These are phyloP conservation scores for Fusarium sp. DNA, from an alignment of 2,329 filamentous ascomycete genomes.

Conservation along the genomic window DNA sequence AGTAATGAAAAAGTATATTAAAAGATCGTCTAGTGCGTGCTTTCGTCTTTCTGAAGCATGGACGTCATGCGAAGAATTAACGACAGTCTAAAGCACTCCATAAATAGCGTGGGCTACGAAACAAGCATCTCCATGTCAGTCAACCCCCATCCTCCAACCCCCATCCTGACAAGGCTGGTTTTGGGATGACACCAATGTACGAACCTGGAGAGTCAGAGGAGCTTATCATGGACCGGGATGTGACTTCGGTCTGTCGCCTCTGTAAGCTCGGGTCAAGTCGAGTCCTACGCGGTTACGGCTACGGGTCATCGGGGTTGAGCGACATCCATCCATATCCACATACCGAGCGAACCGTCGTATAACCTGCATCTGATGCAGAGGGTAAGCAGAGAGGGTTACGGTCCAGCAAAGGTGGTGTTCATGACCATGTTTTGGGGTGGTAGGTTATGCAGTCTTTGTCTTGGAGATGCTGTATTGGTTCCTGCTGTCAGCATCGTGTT, in stretches of 20 bases:
- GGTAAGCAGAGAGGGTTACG: neutral
- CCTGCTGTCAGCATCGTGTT: neutral
- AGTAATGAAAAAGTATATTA: neutral
- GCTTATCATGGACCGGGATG: neutral
- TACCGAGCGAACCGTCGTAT: neutral
- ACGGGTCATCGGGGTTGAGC: neutral
- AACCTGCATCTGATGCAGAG: conserved; percentile 2
- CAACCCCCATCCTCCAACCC: neutral
- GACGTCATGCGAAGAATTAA: conserved; percentile 14
- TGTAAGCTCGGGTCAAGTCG: neutral
- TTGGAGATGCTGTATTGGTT: neutral
- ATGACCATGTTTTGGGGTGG: neutral
- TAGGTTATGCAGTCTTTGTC: neutral
- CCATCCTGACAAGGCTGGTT: neutral
- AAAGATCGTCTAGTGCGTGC: neutral
- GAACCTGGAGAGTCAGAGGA: neutral
- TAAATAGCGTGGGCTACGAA: neutral
- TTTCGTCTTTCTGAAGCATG: neutral
- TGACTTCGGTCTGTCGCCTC: neutral
- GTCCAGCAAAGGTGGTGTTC: neutral
- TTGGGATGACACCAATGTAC: neutral
- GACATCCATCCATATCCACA: neutral
- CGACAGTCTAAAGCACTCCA: neutral
- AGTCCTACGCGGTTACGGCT: neutral
- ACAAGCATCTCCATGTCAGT: neutral